phyloP scores from a whole-genome alignment of 352 stramenopile genomes.

The Thalassiosira mediterranea region DNA sequence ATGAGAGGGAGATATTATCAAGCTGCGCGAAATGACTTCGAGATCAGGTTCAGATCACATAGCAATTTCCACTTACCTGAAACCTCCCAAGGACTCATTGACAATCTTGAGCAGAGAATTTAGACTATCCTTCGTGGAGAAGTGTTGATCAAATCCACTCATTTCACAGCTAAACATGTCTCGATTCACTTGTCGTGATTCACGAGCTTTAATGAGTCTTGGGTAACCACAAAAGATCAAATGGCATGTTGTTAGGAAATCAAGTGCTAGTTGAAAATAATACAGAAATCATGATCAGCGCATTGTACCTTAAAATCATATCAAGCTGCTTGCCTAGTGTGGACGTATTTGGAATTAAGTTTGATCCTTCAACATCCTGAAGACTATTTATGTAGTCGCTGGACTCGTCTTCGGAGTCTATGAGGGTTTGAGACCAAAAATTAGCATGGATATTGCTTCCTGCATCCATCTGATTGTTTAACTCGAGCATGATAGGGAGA shows the following conservation, averaged over 20 bases:
- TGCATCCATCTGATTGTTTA: background rate
- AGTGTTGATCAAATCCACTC: conserved; percentile 67
- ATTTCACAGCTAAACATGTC: conserved; percentile 62
- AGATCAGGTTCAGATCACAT: background rate
- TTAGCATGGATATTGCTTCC: background rate
- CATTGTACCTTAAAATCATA: conserved; percentile 36
- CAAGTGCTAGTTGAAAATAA: background rate
- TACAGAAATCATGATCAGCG: background rate
- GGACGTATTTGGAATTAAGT: conserved; percentile 7
- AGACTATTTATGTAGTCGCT: conserved; percentile 11
- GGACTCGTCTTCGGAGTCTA: conserved; percentile 25
- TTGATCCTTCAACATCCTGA: background rate
- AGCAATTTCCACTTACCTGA: background rate
- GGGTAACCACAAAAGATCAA: background rate
- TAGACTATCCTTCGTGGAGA: background rate
- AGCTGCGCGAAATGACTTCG: background rate
- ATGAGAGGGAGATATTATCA: background rate
- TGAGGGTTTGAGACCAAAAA: background rate
- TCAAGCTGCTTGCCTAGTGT: conserved; percentile 38
- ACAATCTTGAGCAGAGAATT: background rate
- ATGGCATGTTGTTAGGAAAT: background rate
- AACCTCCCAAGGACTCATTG: background rate
- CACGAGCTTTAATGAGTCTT: conserved; percentile 29
- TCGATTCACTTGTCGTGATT: conserved; percentile 26
- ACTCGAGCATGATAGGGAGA: background rate